A percentile compares a stretch with the other conserved stretches of the same genome.
Conservation (phyloP, 2,329 filamentous ascomycete species). For the Pyrenochaeta sp. region DNA sequence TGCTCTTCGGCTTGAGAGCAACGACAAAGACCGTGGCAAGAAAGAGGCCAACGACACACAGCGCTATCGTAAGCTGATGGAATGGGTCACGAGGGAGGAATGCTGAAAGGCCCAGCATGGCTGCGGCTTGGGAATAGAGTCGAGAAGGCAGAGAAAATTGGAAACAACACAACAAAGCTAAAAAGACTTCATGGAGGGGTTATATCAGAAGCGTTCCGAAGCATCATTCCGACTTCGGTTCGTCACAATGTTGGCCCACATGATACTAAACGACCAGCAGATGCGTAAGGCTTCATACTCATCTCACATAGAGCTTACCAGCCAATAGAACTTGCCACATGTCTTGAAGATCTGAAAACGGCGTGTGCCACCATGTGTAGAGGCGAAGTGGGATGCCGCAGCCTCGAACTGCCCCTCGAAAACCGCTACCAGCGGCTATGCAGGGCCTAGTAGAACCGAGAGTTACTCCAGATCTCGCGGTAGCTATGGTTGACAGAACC, state of each 20-base stretch:
- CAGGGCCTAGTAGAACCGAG: constrained; percentile 39
- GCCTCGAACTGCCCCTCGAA: constrained; percentile 18
- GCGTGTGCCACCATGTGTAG: constrained; percentile 21
- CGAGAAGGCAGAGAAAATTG: constrained; percentile 10
- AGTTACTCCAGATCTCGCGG: constrained; percentile 34
- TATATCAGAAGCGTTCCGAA: constrained; percentile 40
- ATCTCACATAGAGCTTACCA: constrained; percentile 22
- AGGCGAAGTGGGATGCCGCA: constrained; percentile 23
- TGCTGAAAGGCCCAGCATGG: constrained; percentile 40
- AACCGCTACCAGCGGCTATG: constrained; percentile 44
- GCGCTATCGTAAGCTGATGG: constrained; percentile 38
- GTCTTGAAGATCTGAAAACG: constrained; percentile 31
- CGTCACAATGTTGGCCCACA: constrained; percentile 42
- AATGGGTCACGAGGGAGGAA: constrained; percentile 45
- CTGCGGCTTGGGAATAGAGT: constrained; percentile 21
- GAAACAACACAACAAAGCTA: constrained; percentile 13
- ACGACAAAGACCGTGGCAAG: constrained; percentile 41
- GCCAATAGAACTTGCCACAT: constrained; percentile 49
- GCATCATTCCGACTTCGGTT: constrained; percentile 46
- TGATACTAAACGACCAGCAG: constrained; percentile 39
- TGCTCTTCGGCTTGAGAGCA: constrained; percentile 36
- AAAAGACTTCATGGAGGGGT: constrained; percentile 29
- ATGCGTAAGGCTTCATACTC: constrained; percentile 25
- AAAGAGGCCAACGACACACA: constrained; percentile 43
- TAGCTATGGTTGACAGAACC: constrained; percentile 13